Evolutionary conservation across 2,329 filamentous ascomycete genomes (phyloP), one percentile per base, ranked within the genome.

Genomic region (Fusarium subglutinans): DNA sequence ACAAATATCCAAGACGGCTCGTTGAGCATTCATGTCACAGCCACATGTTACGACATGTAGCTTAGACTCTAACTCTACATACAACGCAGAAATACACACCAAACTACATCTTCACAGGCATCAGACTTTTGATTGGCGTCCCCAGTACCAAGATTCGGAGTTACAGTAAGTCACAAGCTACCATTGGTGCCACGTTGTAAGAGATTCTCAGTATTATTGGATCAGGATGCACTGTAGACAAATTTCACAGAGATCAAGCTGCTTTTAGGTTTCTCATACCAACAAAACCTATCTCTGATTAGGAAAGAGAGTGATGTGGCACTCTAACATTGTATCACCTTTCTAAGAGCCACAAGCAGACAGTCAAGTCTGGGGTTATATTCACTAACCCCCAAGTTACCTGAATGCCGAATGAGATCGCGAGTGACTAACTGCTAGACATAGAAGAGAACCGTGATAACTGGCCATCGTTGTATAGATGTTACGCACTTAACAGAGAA

Each of bases 231-330:
- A 13, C 10, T 8, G 8, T 50, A 50, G 10, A 15, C 15, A n/a
- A 15, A 11, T 15, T 2, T n/a, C 15, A 51, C 12, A 18, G 15
- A 18, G 28, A 2, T 35, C 3, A 11, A n/a, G 48, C 22, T 14
- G 4, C 12, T 10, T 4, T 14, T 24, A 0, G 30, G 8, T 14
- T 35, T 12, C 22, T 14, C 8, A 35, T 24, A 4, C 15, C 10
- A 30, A 17, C 14, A n/a, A 15, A 30, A 18, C 6, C 47, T n/a
- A 14, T 13, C 20, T 13, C 15, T n/a, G 28, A 30, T 30, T n/a
- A 22, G 17, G 28, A 48, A 15, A 30, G 28, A 33, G 14, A 33
- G 20, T 5, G 28, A 50, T 12, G 47, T 8, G 28, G 30, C 20
- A 50, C 28, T 30, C 20, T 12, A 50, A 17, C 47, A 30, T 50